phyloP scores from a whole-genome alignment of 2,329 filamentous ascomycete genomes.

The Fusarium verrucosum region DNA sequence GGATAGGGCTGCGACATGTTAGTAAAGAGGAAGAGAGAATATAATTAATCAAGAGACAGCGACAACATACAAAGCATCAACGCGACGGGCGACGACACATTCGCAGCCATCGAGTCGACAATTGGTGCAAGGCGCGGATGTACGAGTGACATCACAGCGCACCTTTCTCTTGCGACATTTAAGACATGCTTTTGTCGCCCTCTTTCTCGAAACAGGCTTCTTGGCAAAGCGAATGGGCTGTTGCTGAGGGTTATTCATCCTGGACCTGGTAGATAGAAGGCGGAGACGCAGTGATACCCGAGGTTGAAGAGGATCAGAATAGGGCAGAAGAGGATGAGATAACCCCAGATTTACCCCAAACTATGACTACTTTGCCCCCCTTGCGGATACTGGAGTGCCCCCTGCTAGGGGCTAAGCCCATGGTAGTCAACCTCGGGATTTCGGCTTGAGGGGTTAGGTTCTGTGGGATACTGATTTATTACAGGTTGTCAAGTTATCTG shows the following conservation, averaged over 20 bases:
- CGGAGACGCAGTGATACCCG: slow-evolving; percentile 13
- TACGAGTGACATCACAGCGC: slow-evolving; percentile 37
- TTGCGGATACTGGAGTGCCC: background rate
- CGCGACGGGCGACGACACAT: slow-evolving; percentile 29
- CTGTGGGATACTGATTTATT: too few species aligned
- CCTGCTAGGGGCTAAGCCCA: slow-evolving; percentile 3
- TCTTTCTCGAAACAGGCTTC: slow-evolving; percentile 33
- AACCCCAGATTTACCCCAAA: slow-evolving; percentile 32
- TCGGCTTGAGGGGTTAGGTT: background rate
- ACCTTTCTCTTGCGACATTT: slow-evolving; percentile 38
- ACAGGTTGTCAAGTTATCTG: background rate
- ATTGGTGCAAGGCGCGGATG: slow-evolving; percentile 34
- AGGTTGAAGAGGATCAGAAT: slow-evolving; percentile 14
- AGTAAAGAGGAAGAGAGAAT: accelerated
- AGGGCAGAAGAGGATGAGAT: background rate
- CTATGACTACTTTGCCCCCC: background rate
- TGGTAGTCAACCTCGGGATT: slow-evolving; percentile 12
- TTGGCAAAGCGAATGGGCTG: slow-evolving; percentile 33
- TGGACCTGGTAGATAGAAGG: background rate
- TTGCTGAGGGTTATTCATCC: slow-evolving; percentile 29
- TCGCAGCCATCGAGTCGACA: slow-evolving; percentile 34
- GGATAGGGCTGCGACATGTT: background rate
- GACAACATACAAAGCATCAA: slow-evolving; percentile 15
- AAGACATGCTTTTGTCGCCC: slow-evolving; percentile 36
- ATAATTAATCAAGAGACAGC: accelerated